These are phyloP conservation scores for Aspergillus indologenus DNA, from an alignment of 495 filamentous ascomycete species.

Conservation along the genomic window DNA sequence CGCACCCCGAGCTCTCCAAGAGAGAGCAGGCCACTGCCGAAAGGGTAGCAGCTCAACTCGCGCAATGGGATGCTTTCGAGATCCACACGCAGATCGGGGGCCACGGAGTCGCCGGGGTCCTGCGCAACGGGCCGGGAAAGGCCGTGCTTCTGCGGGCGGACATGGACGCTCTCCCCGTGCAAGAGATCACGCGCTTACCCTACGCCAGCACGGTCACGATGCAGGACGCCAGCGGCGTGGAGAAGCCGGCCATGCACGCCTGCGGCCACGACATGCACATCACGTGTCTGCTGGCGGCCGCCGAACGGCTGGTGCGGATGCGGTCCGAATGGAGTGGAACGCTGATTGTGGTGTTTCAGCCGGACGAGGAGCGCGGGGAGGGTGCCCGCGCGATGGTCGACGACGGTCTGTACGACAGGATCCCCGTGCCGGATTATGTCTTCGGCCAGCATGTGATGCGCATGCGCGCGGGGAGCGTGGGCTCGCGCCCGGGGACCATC, in stretches of 20 bases:
- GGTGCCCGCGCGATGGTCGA: constrained; percentile 56
- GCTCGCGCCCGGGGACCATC: constrained; percentile 37
- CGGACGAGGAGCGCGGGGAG: constrained; percentile 49
- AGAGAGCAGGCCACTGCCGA: constrained; percentile 50
- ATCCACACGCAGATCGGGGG: constrained; percentile 48
- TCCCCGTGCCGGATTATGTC: constrained; percentile 49
- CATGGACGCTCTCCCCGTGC: constrained; percentile 53
- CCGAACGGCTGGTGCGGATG: constrained; percentile 35
- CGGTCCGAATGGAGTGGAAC: constrained; percentile 47
- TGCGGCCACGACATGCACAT: constrained; percentile 59
- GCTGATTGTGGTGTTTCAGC: constrained; percentile 53
- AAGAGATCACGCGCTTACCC: constrained; percentile 48
- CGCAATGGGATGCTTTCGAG: constrained; percentile 31
- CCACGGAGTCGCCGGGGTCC: constrained; percentile 43
- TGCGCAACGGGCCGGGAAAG: constrained; percentile 46
- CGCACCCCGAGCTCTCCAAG: constrained; percentile 54
- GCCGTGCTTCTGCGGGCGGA: constrained; percentile 53
- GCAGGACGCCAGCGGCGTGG: constrained; percentile 37
- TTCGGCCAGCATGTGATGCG: constrained; percentile 54
- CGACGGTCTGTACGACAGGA: constrained; percentile 46
- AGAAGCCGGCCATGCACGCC: constrained; percentile 54
- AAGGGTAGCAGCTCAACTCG: constrained; percentile 35
- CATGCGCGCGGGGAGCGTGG: constrained; percentile 42
- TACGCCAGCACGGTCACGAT: constrained; percentile 46
- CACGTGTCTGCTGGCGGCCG: constrained; percentile 49